Conservation (phyloP, 495 filamentous ascomycete genomes). For the Lepraria neglecta region DNA sequence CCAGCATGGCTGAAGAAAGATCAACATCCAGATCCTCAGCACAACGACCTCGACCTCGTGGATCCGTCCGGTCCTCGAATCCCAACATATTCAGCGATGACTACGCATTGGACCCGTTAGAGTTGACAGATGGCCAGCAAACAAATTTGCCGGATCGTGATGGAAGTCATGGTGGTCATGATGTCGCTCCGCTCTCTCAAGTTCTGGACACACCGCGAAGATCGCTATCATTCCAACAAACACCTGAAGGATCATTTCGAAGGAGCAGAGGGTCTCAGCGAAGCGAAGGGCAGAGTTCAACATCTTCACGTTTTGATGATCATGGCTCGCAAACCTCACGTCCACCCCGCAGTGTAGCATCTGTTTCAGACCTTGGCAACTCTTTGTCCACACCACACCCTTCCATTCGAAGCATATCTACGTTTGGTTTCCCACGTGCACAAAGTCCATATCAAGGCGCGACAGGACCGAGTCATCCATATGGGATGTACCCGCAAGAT, state of each 20-base stretch:
- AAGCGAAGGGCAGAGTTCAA: conserved; percentile 36
- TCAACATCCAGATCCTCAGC: conserved; percentile 15
- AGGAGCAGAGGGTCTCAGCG: conserved; percentile 37
- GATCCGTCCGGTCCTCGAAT: conserved; percentile 39
- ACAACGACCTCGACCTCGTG: conserved; percentile 10
- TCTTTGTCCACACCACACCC: conserved; percentile 9
- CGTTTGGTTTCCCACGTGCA: conserved; percentile 34
- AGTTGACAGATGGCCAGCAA: conserved; percentile 23
- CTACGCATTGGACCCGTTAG: conserved; percentile 36
- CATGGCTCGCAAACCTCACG: conserved; percentile 42
- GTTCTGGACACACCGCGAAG: conserved; percentile 33
- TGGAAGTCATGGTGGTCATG: conserved; percentile 16
- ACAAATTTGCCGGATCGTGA: conserved; percentile 2
- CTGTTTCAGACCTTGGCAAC: conserved; percentile 22
- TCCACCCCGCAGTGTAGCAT: conserved; percentile 22
- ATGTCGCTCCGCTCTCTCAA: conserved; percentile 28
- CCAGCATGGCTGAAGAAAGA: conserved; percentile 20
- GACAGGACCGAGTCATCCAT: conserved; percentile 51
- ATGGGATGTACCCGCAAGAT: conserved; percentile 49
- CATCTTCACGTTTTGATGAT: conserved; percentile 39
- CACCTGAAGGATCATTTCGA: conserved; percentile 37
- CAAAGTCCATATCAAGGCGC: conserved; percentile 50
- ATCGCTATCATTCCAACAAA: conserved; percentile 29
- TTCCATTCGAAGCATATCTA: conserved; percentile 26
- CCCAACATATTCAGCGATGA: conserved; percentile 48